Evolutionary conservation across 2,329 filamentous ascomycete species (phyloP), one percentile per base, ranked within the genome.

Genomic region (Penicillium verrucosum): DNA sequence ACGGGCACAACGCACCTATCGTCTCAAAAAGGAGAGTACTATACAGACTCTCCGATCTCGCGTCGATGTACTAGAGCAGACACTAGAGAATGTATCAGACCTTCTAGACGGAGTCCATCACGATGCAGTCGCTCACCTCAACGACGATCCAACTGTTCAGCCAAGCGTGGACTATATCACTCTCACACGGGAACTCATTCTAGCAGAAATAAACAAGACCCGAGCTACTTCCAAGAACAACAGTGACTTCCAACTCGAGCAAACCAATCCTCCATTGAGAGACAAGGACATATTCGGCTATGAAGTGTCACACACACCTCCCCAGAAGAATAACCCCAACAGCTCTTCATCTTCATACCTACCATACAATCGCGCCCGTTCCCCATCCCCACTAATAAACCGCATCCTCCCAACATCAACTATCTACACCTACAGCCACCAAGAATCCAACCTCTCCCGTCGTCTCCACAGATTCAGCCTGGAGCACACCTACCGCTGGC

Each of bases 1-100:
- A 25, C 82, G 93, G 53, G 92, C 92, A 2, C 92, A 96, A 72
- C 81, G 91, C 62, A 90, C 90, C 0, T 96, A 96, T 69, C 85
- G 92, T 16, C 85, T 89, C 67, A 86, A 92, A 50, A 96, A 96
- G 74, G 92, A 96, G 69, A 87, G 83, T 23, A 89, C 89, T 5
- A 93, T 96, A 54, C 82, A 85, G 29, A 85, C 84, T 1, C 80
- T 96, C 11, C 87, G 91, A 68, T 81, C 84, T 52, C 82, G 87
- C 59, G 89, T 93, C 27, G 78, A 85, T 52, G 81, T 84, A 25
- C 81, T 95, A n/a, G 83, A 87, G 57, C 80, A 81, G 25, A 63
- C 59, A 2, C 46, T 69, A 44, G 54, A 60, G 43, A 60, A 60
- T n/a, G 58, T 66, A 10, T 60, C 59, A 10, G 42, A 57, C 45